These are phyloP conservation scores for Botryotinia convoluta DNA, from an alignment of 2,329 filamentous ascomycete species.

Conservation along the genomic window DNA sequence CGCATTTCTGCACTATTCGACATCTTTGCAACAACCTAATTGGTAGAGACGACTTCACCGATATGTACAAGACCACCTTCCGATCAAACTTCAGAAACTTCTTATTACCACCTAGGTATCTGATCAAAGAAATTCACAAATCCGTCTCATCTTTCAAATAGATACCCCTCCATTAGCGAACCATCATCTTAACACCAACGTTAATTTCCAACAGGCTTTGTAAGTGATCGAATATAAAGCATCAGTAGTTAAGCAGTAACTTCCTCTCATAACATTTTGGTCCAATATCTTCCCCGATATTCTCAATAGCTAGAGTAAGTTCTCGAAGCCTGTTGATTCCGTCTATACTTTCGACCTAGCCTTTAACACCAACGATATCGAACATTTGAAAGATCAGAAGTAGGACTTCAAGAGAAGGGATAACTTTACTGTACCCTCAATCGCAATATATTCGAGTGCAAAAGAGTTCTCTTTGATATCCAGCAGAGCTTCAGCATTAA, in stretches of 20 bases:
- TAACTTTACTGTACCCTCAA: too few relatives aligned
- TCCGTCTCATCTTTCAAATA: neutral
- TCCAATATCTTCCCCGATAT: neutral
- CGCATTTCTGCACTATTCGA: neutral
- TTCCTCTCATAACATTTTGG: fast-evolving
- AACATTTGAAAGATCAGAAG: fast-evolving
- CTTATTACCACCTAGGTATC: fast-evolving
- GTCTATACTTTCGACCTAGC: too few relatives aligned
- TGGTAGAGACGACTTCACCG: fast-evolving
- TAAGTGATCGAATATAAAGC: neutral
- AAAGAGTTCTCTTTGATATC: too few relatives aligned
- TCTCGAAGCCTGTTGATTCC: fast-evolving
- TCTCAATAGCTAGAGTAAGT: neutral
- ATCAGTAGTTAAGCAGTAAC: neutral
- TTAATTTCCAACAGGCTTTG: neutral
- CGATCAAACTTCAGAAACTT: too few relatives aligned
- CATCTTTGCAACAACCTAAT: neutral
- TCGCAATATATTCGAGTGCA: fast-evolving
- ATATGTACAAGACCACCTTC: neutral
- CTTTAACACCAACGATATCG: too few relatives aligned
- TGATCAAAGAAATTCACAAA: neutral
- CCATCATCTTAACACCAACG: fast-evolving
- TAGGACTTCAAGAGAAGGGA: too few relatives aligned
- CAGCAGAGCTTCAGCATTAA: too few relatives aligned
- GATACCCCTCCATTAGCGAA: neutral